A percentile compares a stretch with the other conserved stretches of the same genome.
These are phyloP conservation scores for Basidiobolus heterosporus DNA, from an alignment of 371 early-diverging fungal genomes.

Conservation along the genomic window DNA sequence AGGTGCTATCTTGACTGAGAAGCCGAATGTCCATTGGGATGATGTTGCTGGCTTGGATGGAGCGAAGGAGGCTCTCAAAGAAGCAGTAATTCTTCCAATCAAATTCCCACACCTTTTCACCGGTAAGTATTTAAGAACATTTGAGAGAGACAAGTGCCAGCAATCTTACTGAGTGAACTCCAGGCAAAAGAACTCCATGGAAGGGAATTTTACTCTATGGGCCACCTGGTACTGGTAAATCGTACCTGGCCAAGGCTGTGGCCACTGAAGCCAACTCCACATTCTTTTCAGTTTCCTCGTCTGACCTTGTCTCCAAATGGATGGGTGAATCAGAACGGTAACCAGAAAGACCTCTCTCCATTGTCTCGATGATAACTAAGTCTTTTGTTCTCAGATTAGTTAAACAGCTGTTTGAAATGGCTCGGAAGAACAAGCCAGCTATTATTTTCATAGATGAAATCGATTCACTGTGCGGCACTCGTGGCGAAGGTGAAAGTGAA, in stretches of 20 bases:
- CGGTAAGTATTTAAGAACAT: slow-evolving; percentile 18
- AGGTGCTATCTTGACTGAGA: slow-evolving; percentile 82
- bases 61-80: slow-evolving; percentile 96
- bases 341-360: not conserved
- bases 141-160: not conserved
- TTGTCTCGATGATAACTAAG: not conserved
- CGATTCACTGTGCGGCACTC: slow-evolving; percentile 86
- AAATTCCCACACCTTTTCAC: slow-evolving; percentile 93
- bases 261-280: slow-evolving; percentile 92
- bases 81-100: slow-evolving; percentile 96
- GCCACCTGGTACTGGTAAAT: slow-evolving; percentile 97
- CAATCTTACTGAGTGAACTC: not conserved
- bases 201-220: slow-evolving; percentile 95
- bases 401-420: slow-evolving; percentile 85
- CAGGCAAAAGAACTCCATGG: slow-evolving; percentile 88
- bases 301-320: slow-evolving; percentile 93
- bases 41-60: slow-evolving; percentile 96
- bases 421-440: slow-evolving; percentile 79
- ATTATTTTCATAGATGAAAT: slow-evolving; percentile 97
- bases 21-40: slow-evolving; percentile 88
- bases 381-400: slow-evolving; percentile 39
- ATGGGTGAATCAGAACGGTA: slow-evolving; percentile 91
- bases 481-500: slow-evolving; percentile 91
- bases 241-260: slow-evolving; percentile 92
- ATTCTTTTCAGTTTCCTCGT: slow-evolving; percentile 88